Evolutionary conservation across 441 rosid species (phyloP).

Genomic region (Pelargonium australe): DNA sequence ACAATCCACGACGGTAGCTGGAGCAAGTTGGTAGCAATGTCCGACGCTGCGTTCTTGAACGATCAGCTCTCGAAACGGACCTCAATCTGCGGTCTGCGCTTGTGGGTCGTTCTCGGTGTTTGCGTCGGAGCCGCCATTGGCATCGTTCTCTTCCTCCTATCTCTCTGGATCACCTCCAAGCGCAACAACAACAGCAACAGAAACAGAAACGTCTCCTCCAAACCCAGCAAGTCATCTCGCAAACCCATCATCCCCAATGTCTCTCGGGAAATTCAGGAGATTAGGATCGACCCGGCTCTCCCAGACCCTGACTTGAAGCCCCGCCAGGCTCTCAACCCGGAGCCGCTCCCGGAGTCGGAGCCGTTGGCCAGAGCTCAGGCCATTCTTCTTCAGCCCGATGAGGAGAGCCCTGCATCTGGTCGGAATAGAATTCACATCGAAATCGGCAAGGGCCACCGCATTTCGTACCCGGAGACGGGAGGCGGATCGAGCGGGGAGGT

Average conservation of each 20-base stretch:
- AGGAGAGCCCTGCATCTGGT: neutral
- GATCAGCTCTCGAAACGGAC: slow-evolving; percentile 44
- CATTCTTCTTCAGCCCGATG: neutral
- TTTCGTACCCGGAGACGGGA: slow-evolving; percentile 41
- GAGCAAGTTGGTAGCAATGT: neutral
- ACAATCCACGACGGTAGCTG: neutral
- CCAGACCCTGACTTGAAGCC: slow-evolving; percentile 60
- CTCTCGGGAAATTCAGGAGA: slow-evolving; percentile 89
- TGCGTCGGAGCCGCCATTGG: slow-evolving; percentile 55
- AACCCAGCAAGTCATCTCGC: neutral
- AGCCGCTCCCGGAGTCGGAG: slow-evolving; percentile 38
- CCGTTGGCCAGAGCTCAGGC: neutral
- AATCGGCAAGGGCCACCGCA: slow-evolving; percentile 39
- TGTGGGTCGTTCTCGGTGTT: slow-evolving; percentile 50
- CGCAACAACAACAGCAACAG: slow-evolving; percentile 22
- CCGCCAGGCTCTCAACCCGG: slow-evolving; percentile 45
- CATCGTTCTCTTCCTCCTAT: slow-evolving; percentile 49
- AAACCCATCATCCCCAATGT: slow-evolving; percentile 51
- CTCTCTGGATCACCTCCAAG: slow-evolving; percentile 52
- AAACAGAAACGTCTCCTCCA: neutral
- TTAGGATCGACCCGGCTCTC: slow-evolving; percentile 31
- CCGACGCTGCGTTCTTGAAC: slow-evolving; percentile 22
- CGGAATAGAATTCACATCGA: slow-evolving; percentile 4
- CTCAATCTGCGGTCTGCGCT: slow-evolving; percentile 51
- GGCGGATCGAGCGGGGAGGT: slow-evolving; percentile 21